Conservation (phyloP, 2,329 filamentous ascomycete species). For the Aspergillus sojae region DNA sequence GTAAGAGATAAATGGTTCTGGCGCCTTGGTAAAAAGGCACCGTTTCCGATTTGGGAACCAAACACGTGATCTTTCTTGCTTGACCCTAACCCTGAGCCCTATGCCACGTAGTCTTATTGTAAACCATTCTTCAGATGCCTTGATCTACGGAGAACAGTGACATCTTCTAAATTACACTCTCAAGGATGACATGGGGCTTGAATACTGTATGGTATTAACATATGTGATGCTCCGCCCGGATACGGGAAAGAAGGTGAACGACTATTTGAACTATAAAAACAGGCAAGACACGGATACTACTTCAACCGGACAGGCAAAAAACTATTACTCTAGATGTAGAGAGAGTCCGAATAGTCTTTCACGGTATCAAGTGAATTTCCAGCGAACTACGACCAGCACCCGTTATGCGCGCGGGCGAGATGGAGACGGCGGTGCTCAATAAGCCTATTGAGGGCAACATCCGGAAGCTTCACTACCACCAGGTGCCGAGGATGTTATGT, state of each 20-base stretch:
- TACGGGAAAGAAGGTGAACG: neutral
- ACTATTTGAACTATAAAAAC: neutral
- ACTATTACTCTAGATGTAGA: neutral
- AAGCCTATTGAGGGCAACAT: constrained; percentile 20
- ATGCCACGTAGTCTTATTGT: neutral
- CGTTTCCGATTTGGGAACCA: neutral
- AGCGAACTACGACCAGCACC: neutral
- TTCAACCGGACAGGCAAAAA: neutral
- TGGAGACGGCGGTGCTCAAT: constrained; percentile 10
- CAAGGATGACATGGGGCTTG: neutral
- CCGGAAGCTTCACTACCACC: constrained; percentile 6
- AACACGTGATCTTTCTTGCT: neutral
- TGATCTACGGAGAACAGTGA: no score
- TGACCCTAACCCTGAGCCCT: constrained; percentile 19
- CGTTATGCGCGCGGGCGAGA: neutral
- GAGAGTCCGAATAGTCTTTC: neutral
- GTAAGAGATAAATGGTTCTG: no score
- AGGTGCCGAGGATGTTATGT: neutral
- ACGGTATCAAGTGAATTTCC: neutral
- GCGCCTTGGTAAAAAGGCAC: neutral
- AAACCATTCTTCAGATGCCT: neutral
- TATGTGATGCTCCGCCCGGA: neutral
- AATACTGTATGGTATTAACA: neutral
- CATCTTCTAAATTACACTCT: neutral
- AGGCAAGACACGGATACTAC: neutral